Conservation (phyloP, 1,284 basidiomycete genomes). For the Marasmius oreades region DNA sequence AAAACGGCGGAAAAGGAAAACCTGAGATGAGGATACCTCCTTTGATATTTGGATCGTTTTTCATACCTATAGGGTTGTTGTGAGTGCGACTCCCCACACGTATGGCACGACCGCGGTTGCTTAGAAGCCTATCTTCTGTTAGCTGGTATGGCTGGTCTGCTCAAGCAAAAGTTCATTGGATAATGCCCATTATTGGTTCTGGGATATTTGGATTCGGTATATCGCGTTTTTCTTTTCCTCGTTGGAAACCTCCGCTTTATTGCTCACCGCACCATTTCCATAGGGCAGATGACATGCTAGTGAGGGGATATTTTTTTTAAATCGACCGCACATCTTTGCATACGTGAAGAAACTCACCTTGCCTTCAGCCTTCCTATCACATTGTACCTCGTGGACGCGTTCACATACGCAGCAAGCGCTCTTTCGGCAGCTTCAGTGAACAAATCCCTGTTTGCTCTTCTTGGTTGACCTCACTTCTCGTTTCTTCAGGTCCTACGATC, state of each 20-base stretch:
- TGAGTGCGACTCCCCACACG: slow-evolving; percentile 23
- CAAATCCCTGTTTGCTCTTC: too few species aligned
- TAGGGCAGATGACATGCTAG: slow-evolving; percentile 50
- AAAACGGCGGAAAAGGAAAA: slow-evolving; percentile 45
- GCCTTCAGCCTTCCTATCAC: slow-evolving; percentile 69
- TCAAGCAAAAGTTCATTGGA: slow-evolving; percentile 57
- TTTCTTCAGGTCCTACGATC: slow-evolving; percentile 72
- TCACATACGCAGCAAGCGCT: slow-evolving; percentile 66
- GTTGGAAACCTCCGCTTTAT: neutral
- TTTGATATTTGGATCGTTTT: slow-evolving; percentile 50
- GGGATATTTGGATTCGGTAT: slow-evolving; percentile 40
- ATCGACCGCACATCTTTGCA: neutral
- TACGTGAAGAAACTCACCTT: too few species aligned
- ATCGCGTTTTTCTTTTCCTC: slow-evolving; percentile 6
- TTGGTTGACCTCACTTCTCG: too few species aligned
- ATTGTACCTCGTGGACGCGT: slow-evolving; percentile 71
- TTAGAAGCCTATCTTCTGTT: neutral
- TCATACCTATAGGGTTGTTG: slow-evolving; percentile 57
- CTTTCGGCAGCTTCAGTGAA: slow-evolving; percentile 60
- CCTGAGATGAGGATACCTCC: slow-evolving; percentile 51
- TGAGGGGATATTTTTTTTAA: slow-evolving; percentile 1
- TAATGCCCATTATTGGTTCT: slow-evolving; percentile 68
- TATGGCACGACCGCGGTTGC: neutral
- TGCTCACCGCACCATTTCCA: neutral
- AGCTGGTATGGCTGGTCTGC: slow-evolving; percentile 74